These are phyloP conservation scores for Xylaria venustula DNA, from an alignment of 495 filamentous ascomycete species.

Conservation along the genomic window DNA sequence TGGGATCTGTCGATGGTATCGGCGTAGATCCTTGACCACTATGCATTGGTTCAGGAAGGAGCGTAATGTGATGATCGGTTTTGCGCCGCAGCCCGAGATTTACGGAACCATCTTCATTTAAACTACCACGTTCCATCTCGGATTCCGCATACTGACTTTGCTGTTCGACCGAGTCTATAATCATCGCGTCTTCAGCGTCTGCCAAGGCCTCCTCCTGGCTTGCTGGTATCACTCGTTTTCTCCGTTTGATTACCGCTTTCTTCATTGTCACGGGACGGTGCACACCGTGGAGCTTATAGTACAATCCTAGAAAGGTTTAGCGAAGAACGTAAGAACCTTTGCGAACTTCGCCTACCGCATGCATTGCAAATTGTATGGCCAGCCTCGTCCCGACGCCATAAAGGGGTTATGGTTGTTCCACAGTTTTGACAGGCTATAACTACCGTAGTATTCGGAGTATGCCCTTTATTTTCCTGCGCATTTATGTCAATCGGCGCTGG, in stretches of 20 bases:
- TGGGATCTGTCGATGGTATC: constrained; percentile 35
- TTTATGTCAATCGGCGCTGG: constrained; percentile 47
- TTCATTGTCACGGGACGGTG: constrained; percentile 96
- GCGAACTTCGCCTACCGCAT: constrained; percentile 69
- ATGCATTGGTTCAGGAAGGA: constrained; percentile 47
- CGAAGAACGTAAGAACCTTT: background rate
- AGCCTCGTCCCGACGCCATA: constrained; percentile 92
- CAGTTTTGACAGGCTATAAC: constrained; percentile 97
- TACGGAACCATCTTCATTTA: constrained; percentile 56
- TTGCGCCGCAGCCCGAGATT: constrained; percentile 60
- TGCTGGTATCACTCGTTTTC: constrained; percentile 92
- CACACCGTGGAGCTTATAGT: constrained; percentile 92
- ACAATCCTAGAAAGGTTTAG: constrained; percentile 66
- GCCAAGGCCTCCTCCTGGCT: constrained; percentile 49
- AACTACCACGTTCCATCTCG: constrained; percentile 43
- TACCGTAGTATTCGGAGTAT: constrained; percentile 61
- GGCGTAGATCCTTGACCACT: constrained; percentile 39
- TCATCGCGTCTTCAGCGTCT: constrained; percentile 38
- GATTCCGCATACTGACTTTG: constrained; percentile 37
- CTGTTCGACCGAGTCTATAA: constrained; percentile 44
- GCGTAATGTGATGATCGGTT: constrained; percentile 33
- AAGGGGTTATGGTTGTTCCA: constrained; percentile 90
- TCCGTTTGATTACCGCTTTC: constrained; percentile 91
- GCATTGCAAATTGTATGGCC: constrained; percentile 99
- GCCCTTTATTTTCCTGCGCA: constrained; percentile 37